Conservation (phyloP, 2,329 filamentous ascomycete species). For the Xylariomycetidae sp. region DNA sequence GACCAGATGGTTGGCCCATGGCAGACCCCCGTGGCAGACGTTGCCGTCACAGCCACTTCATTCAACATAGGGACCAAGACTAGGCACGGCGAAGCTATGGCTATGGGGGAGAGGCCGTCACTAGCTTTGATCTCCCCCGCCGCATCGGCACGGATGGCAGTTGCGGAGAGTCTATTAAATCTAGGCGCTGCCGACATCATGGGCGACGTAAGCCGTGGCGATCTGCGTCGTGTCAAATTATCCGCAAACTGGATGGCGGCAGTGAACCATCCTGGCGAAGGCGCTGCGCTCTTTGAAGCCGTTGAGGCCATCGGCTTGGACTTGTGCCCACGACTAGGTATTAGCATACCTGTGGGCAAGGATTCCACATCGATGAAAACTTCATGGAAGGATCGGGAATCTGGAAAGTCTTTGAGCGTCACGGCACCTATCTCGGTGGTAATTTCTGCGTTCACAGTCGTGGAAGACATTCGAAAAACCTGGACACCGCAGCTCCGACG, state of each 20-base stretch:
- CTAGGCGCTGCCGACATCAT: slow-evolving; percentile 65
- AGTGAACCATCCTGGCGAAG: slow-evolving; percentile 88
- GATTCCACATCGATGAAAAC: slow-evolving; percentile 99
- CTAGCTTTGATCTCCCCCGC: slow-evolving; percentile 85
- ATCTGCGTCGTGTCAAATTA: slow-evolving; percentile 74
- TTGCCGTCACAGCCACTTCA: slow-evolving; percentile 84
- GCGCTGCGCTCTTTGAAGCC: slow-evolving; percentile 86
- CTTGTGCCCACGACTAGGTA: slow-evolving; percentile 81
- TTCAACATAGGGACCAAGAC: slow-evolving; percentile 62
- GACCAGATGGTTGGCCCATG: slow-evolving; percentile 97
- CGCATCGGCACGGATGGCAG: slow-evolving; percentile 92
- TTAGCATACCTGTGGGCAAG: slow-evolving; percentile 94
- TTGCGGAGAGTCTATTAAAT: slow-evolving; percentile 91
- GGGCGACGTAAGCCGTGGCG: slow-evolving; percentile 45
- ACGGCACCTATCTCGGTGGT: slow-evolving; percentile 88
- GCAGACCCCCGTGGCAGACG: slow-evolving; percentile 92
- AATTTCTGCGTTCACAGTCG: slow-evolving; percentile 84
- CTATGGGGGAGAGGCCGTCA: slow-evolving; percentile 44
- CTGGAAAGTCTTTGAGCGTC: slow-evolving; percentile 71
- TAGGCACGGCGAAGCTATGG: slow-evolving; percentile 90
- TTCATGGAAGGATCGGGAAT: slow-evolving; percentile 74
- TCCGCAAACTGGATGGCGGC: slow-evolving; percentile 99
- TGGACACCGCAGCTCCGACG: slow-evolving; percentile 90
- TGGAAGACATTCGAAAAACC: slow-evolving; percentile 76
- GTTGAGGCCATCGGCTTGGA: slow-evolving; percentile 92